These are phyloP conservation scores for Saturnispora saitoi DNA, from an alignment of 805 yeast species.

Conservation along the genomic window DNA sequence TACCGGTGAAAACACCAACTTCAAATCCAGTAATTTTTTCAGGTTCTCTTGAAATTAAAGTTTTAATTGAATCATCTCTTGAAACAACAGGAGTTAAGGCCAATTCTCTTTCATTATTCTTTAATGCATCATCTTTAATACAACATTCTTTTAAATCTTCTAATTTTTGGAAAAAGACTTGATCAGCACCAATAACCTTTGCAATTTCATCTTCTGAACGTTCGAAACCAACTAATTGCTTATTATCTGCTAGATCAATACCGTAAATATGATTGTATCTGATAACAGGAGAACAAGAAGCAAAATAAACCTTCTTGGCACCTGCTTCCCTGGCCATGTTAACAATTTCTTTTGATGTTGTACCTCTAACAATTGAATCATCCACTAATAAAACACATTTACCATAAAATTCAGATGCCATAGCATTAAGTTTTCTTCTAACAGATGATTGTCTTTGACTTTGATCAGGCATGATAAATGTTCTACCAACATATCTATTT, in stretches of 20 bases:
- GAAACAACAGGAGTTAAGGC: constrained; percentile 30
- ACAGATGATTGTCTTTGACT: constrained; percentile 89
- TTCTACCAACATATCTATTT: constrained; percentile 94
- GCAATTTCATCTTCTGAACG: constrained; percentile 71
- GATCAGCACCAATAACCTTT: constrained; percentile 77
- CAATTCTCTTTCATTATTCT: constrained; percentile 26
- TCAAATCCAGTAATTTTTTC: constrained; percentile 57
- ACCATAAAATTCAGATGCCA: constrained; percentile 84
- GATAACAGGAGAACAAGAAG: constrained; percentile 98
- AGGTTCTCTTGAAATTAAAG: constrained; percentile 19
- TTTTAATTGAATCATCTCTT: constrained; percentile 23
- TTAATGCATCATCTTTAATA: constrained; percentile 27
- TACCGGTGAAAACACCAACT: constrained; percentile 94
- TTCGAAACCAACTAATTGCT: constrained; percentile 83
- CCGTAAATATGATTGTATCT: constrained; percentile 95
- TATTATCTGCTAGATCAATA: constrained; percentile 92
- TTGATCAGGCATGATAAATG: constrained; percentile 98
- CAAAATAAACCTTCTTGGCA: constrained; percentile 89
- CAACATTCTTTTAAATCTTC: constrained; percentile 81
- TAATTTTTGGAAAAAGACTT: constrained; percentile 79
- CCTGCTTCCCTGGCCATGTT: constrained; percentile 99
- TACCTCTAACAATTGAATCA: constrained; percentile 96
- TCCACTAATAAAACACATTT: constrained; percentile 85
- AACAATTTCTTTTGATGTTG: constrained; percentile 93
- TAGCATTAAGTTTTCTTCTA: constrained; percentile 89